These are phyloP conservation scores for Talaromyces wortmannii DNA, from an alignment of 495 filamentous ascomycete genomes.

Conservation along the genomic window DNA sequence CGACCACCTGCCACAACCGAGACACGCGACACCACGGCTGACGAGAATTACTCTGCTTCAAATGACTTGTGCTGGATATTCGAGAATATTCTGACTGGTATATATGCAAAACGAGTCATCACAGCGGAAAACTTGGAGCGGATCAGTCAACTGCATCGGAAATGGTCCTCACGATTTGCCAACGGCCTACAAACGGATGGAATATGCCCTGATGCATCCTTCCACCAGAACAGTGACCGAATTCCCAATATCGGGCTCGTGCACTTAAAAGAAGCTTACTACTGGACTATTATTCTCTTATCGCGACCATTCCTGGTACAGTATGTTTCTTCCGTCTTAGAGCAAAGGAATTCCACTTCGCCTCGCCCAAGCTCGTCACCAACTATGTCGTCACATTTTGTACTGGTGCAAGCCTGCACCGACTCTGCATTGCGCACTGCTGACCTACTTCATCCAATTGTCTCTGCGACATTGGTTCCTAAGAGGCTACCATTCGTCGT, in stretches of 20 bases:
- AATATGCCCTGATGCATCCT: not conserved
- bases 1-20: slow-evolving; percentile 54
- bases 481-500: slow-evolving; percentile 63
- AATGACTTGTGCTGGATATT: slow-evolving; percentile 49
- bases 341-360: not conserved
- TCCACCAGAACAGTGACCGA: not conserved
- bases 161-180: not conserved
- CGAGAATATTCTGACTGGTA: slow-evolving; percentile 56
- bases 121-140: slow-evolving; percentile 59
- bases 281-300: slow-evolving; percentile 12
- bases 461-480: slow-evolving; percentile 29
- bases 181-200: not conserved
- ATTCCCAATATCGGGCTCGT: slow-evolving; percentile 3
- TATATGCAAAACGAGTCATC: slow-evolving; percentile 64
- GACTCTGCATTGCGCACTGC: slow-evolving; percentile 7
- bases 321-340: not conserved
- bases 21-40: slow-evolving; percentile 45
- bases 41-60: not conserved
- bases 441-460: slow-evolving; percentile 4
- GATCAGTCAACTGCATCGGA: slow-evolving; percentile 51
- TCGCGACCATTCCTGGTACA: slow-evolving; percentile 31
- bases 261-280: slow-evolving; percentile 12
- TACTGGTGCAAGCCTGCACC: slow-evolving; percentile 7
- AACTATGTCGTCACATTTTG: not conserved
- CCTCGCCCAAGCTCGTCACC: not conserved